A percentile compares a stretch with the other conserved stretches of the same genome.
Evolutionary conservation across 164 flowering plant species (phyloP).

Genomic region (Macadamia tetraphylla): DNA sequence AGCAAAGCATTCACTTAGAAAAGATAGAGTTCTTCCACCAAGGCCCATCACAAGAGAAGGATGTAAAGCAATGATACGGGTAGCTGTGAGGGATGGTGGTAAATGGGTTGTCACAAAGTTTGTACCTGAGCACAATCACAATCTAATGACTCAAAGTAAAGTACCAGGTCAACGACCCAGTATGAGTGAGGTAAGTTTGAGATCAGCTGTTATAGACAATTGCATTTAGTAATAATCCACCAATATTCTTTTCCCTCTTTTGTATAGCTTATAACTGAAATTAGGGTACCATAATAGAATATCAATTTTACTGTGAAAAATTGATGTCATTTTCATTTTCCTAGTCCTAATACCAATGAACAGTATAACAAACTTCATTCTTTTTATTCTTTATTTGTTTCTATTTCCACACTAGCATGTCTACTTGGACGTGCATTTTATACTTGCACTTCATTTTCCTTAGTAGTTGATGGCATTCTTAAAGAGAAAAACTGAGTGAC

Average conservation of each 20-base stretch:
- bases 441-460: too few species aligned
- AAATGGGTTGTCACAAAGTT: slow-evolving; percentile 30
- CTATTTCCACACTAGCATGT: too few species aligned
- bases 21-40: slow-evolving; percentile 29
- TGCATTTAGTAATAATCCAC: not conserved
- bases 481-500: too few species aligned
- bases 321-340: too few species aligned
- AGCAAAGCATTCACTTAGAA: slow-evolving; percentile 21
- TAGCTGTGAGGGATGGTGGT: slow-evolving; percentile 24
- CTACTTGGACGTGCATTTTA: too few species aligned
- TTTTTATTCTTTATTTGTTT: too few species aligned
- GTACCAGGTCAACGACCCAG: slow-evolving; percentile 15
- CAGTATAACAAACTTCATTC: too few species aligned
- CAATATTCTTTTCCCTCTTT: not conserved
- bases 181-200: slow-evolving; percentile 6
- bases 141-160: slow-evolving; percentile 21
- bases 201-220: not conserved
- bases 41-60: slow-evolving; percentile 29
- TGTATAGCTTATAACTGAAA: not conserved
- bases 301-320: too few species aligned
- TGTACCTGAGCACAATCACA: slow-evolving; percentile 26
- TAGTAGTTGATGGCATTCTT: too few species aligned
- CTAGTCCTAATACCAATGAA: too few species aligned
- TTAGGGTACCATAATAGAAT: not conserved
- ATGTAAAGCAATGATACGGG: slow-evolving; percentile 32